Conservation (phyloP, 2,329 filamentous ascomycete species). For the Biscogniauxia sp. region DNA sequence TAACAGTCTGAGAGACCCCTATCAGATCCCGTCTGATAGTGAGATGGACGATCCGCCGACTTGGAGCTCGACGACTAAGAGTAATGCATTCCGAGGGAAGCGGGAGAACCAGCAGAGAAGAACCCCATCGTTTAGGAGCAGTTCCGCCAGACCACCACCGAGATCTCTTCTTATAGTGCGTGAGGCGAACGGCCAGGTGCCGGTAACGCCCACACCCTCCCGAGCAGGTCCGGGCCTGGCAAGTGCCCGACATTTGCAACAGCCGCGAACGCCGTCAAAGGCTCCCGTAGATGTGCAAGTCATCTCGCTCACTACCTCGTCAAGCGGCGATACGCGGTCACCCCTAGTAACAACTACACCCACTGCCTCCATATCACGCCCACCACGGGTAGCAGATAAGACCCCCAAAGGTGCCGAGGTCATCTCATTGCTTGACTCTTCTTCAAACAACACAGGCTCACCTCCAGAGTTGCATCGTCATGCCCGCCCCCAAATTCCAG, state of each 20-base stretch:
- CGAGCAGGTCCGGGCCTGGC: neutral
- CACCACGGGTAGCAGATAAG: neutral
- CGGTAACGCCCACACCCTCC: neutral
- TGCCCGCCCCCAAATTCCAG: neutral
- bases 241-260: neutral
- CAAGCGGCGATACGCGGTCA: neutral
- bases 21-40: conserved; percentile 23
- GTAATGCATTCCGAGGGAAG: neutral
- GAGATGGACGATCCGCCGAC: conserved; percentile 11
- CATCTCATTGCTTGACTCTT: neutral
- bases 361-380: neutral
- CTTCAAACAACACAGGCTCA: neutral
- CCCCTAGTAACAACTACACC: neutral
- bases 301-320: neutral
- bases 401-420: neutral
- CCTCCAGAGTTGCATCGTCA: neutral
- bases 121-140: neutral
- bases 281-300: neutral
- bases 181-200: neutral
- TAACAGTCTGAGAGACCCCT: conserved; percentile 20
- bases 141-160: neutral
- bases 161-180: neutral
- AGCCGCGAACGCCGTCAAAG: neutral
- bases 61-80: neutral
- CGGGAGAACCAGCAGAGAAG: neutral